These are phyloP conservation scores for Elongisporangium prolatum DNA, from an alignment of 352 stramenopile genomes.

Conservation along the genomic window DNA sequence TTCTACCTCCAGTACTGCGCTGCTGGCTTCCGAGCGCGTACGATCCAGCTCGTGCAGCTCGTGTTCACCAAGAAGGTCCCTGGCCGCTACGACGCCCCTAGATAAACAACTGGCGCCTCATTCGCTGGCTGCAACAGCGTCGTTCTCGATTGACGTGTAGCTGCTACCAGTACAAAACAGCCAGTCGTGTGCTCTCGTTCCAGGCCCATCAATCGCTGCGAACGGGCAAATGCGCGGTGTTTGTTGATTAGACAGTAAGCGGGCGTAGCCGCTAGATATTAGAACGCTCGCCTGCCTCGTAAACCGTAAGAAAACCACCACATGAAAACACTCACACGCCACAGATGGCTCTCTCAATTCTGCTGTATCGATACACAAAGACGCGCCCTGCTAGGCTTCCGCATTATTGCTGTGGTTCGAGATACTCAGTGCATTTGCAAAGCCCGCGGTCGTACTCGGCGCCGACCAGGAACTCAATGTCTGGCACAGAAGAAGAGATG, in stretches of 20 bases:
- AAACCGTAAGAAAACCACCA: background rate
- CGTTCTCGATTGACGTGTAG: background rate
- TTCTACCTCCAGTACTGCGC: conserved; percentile 90
- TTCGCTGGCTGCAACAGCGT: background rate
- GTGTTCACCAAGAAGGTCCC: conserved; percentile 83
- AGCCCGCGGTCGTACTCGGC: conserved; percentile 80
- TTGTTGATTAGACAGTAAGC: background rate
- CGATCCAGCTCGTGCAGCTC: conserved; percentile 79
- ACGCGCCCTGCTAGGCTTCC: too few relatives aligned
- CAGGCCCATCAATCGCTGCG: background rate
- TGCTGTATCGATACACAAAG: background rate
- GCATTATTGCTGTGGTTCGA: conserved; percentile 51
- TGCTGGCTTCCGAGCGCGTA: conserved; percentile 85
- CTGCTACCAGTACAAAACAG: background rate
- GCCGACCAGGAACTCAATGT: conserved; percentile 85
- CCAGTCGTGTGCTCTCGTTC: background rate
- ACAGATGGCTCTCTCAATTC: background rate
- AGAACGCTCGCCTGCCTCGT: background rate
- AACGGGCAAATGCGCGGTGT: background rate
- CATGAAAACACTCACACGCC: background rate
- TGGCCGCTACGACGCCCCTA: conserved; percentile 76
- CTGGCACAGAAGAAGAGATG: conserved; percentile 67
- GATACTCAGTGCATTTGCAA: conserved; percentile 79
- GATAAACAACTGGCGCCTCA: conserved; percentile 29
- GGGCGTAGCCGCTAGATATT: background rate